phyloP scores from a whole-genome alignment of 306 rosid species.

The Vigna nakashimae region DNA sequence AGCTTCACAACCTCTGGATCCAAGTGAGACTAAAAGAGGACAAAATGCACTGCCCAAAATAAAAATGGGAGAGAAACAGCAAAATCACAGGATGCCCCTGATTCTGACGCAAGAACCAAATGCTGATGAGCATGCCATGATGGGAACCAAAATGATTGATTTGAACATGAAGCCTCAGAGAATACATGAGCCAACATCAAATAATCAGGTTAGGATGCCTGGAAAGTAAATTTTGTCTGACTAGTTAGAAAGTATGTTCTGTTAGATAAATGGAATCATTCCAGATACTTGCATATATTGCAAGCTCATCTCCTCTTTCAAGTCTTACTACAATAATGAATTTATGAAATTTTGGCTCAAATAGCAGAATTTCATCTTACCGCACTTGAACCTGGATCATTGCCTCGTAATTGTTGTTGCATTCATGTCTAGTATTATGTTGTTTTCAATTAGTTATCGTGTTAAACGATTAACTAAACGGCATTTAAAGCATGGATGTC shows the following conservation, averaged over 20 bases:
- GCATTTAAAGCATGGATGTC: neutral
- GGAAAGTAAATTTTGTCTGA: neutral
- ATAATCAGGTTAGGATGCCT: constrained; percentile 65
- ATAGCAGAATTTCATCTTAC: constrained; percentile 6
- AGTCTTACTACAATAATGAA: neutral
- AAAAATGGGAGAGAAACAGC: constrained; percentile 54
- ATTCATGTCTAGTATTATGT: constrained; percentile 17
- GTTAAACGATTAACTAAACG: neutral
- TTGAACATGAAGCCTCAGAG: constrained; percentile 80
- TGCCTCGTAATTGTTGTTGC: neutral
- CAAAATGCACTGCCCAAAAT: constrained; percentile 48
- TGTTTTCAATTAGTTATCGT: neutral
- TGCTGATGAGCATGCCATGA: constrained; percentile 60
- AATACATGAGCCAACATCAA: constrained; percentile 68
- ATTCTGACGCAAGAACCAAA: constrained; percentile 47
- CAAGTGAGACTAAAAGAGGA: constrained; percentile 54
- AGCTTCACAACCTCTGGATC: constrained; percentile 49
- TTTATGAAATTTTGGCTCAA: neutral
- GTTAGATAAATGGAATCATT: neutral
- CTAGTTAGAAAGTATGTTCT: neutral
- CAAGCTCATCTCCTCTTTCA: neutral
- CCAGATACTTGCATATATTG: constrained; percentile 5
- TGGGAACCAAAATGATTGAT: constrained; percentile 71
- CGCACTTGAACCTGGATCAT: neutral
- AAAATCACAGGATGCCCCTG: constrained; percentile 57